Percentiles rank a stretch among this genome's conserved stretches.
Evolutionary conservation across 805 yeast genomes (phyloP).

Genomic region (Limtongozyma cylindracea): DNA sequence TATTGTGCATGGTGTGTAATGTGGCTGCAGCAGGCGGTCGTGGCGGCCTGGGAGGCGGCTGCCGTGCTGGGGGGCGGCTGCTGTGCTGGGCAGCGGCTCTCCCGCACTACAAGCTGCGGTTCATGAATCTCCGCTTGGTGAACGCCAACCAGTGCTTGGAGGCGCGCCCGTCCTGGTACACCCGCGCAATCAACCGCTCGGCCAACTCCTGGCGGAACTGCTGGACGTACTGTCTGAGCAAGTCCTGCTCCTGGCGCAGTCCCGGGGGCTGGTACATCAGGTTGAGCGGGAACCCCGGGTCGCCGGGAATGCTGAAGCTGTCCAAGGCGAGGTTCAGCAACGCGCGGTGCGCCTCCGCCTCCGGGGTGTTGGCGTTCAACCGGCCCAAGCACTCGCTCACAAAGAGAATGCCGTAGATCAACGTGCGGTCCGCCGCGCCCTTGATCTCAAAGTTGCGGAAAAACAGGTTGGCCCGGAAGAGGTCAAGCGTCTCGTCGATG

Average conservation of each 20-base stretch:
- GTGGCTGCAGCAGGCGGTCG: too few relatives aligned
- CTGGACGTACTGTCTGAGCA: constrained; percentile 57
- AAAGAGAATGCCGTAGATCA: constrained; percentile 82
- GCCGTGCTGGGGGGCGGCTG: too few relatives aligned
- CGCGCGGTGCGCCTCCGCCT: constrained; percentile 35
- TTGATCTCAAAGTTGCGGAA: constrained; percentile 93
- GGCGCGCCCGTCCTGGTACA: constrained; percentile 32
- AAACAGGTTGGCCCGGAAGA: constrained; percentile 88
- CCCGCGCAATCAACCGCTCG: constrained; percentile 45
- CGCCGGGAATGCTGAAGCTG: constrained; percentile 82
- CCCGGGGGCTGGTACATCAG: constrained; percentile 51
- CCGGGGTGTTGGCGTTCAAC: constrained; percentile 20
- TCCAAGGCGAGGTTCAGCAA: constrained; percentile 75
- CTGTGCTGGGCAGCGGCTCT: neutral
- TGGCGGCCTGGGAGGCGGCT: too few relatives aligned
- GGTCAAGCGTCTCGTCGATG: constrained; percentile 72
- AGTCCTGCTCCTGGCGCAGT: constrained; percentile 51
- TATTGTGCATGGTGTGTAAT: too few relatives aligned
- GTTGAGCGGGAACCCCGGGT: constrained; percentile 81
- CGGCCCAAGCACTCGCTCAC: constrained; percentile 64
- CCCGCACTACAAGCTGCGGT: constrained; percentile 33
- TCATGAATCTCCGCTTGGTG: constrained; percentile 88
- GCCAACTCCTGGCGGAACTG: constrained; percentile 93
- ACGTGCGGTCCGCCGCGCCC: constrained; percentile 79
- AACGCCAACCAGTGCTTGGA: constrained; percentile 92